Evolutionary conservation across 2,329 filamentous ascomycete genomes (phyloP).

Genomic region (Colletotrichum incanum): DNA sequence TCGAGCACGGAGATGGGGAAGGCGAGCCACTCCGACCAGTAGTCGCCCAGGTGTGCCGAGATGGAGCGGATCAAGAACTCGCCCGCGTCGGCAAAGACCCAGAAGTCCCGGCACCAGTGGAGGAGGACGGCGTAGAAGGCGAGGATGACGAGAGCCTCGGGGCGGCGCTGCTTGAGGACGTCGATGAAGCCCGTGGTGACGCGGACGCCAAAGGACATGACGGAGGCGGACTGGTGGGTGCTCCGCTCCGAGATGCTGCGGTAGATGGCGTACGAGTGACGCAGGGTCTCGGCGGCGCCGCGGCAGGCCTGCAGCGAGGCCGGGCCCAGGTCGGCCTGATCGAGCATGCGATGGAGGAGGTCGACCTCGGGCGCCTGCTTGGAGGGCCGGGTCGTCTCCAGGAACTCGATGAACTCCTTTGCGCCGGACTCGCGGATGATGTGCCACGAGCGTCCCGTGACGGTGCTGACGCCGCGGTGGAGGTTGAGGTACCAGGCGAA

Average conservation of each 20-base stretch:
- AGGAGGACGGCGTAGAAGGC: slow-evolving; percentile 66
- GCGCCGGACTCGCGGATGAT: slow-evolving; percentile 55
- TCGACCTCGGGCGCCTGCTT: slow-evolving; percentile 52
- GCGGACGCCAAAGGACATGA: slow-evolving; percentile 50
- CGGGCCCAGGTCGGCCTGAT: slow-evolving; percentile 45
- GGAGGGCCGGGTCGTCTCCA: slow-evolving; percentile 46
- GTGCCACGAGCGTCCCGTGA: slow-evolving; percentile 54
- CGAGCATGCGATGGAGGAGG: slow-evolving; percentile 26
- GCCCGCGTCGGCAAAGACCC: slow-evolving; percentile 54
- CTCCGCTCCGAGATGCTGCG: slow-evolving; percentile 46
- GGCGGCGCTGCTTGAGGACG: slow-evolving; percentile 53
- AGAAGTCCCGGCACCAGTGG: slow-evolving; percentile 57
- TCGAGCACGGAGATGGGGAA: slow-evolving; percentile 34
- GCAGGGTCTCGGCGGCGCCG: slow-evolving; percentile 50
- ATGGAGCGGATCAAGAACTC: slow-evolving; percentile 49
- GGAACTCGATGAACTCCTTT: slow-evolving; percentile 43
- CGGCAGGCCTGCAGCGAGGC: slow-evolving; percentile 50
- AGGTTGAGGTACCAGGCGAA: slow-evolving; percentile 60
- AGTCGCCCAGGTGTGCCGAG: slow-evolving; percentile 48
- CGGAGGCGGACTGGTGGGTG: slow-evolving; percentile 51
- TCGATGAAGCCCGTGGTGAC: slow-evolving; percentile 54
- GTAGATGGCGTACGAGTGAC: slow-evolving; percentile 55
- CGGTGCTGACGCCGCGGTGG: slow-evolving; percentile 59
- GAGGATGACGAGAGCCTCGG: slow-evolving; percentile 62
- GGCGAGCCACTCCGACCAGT: slow-evolving; percentile 52